These are phyloP conservation scores for Fusarium oxysporum DNA, from an alignment of 2,329 filamentous ascomycete species.

Conservation along the genomic window DNA sequence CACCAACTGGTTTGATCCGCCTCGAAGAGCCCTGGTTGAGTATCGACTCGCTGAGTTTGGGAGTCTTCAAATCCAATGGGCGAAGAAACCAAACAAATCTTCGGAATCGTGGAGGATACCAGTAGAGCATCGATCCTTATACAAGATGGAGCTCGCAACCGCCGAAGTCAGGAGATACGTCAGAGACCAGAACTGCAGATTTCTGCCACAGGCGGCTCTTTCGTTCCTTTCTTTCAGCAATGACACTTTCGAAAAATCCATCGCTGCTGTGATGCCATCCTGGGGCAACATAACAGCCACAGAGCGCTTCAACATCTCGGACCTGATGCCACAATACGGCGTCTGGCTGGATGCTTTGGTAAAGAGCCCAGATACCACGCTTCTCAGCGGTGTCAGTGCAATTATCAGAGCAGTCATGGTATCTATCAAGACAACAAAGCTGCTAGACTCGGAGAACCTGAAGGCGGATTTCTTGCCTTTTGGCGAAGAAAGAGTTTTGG, in stretches of 20 bases:
- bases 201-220: neutral
- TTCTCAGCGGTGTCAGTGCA: neutral
- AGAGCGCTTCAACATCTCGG: neutral
- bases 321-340: neutral
- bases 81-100: neutral
- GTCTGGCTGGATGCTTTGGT: constrained; percentile 3
- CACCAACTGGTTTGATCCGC: neutral
- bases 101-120: neutral
- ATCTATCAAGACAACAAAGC: neutral
- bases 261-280: neutral
- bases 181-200: neutral
- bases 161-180: neutral
- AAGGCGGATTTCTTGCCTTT: neutral
- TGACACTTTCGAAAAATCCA: neutral
- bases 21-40: neutral
- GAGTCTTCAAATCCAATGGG: constrained; percentile 1
- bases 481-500: neutral
- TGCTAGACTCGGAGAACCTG: neutral
- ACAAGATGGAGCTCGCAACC: neutral
- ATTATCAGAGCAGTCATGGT: constrained; percentile 4
- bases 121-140: neutral
- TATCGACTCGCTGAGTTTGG: neutral
- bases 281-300: neutral
- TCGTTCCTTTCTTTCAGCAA: neutral
- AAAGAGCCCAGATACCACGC: neutral